A percentile compares a stretch with the other conserved stretches of the same genome.
Conservation (phyloP, 169 alveolate genomes). For the Eimeria brunetti region DNA sequence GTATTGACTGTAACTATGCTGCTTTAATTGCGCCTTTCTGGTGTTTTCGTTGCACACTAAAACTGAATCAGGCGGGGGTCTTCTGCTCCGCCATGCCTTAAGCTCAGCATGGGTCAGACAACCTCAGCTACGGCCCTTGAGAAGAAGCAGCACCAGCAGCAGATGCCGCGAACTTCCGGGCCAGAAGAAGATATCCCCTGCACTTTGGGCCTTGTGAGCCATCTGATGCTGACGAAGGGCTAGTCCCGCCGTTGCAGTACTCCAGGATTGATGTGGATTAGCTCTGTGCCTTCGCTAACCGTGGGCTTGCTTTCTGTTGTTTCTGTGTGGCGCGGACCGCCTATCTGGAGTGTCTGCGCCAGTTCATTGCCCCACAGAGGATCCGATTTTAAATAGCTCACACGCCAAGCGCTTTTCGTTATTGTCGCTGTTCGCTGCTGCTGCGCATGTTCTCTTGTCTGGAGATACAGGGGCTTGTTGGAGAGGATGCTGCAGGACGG, state of each 20-base stretch:
- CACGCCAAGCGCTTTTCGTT: background rate
- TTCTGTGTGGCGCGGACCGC: background rate
- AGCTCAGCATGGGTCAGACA: slow-evolving; percentile 42
- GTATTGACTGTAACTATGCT: background rate
- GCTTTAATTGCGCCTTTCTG: background rate
- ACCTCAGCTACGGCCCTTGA: background rate
- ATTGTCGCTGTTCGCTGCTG: background rate
- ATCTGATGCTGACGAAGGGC: background rate
- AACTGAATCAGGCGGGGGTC: background rate
- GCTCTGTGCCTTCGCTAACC: background rate
- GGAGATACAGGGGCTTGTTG: slow-evolving; percentile 2
- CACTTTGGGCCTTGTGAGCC: slow-evolving; percentile 19
- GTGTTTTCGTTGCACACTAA: background rate
- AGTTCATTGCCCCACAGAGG: background rate
- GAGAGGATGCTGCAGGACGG: slow-evolving; percentile 50
- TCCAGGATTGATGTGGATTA: background rate
- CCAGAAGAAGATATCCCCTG: slow-evolving; percentile 20
- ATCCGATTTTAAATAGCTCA: background rate
- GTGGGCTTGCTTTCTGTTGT: background rate
- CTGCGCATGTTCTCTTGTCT: background rate
- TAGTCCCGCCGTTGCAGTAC: background rate
- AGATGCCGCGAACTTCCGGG: slow-evolving; percentile 3
- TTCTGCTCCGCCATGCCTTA: slow-evolving; percentile 4
- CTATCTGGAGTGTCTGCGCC: slow-evolving; percentile 37
- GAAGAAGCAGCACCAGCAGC: slow-evolving; percentile 31